Evolutionary conservation across 2,329 filamentous ascomycete species (phyloP).

Genomic region (Coniochaeta sp.): DNA sequence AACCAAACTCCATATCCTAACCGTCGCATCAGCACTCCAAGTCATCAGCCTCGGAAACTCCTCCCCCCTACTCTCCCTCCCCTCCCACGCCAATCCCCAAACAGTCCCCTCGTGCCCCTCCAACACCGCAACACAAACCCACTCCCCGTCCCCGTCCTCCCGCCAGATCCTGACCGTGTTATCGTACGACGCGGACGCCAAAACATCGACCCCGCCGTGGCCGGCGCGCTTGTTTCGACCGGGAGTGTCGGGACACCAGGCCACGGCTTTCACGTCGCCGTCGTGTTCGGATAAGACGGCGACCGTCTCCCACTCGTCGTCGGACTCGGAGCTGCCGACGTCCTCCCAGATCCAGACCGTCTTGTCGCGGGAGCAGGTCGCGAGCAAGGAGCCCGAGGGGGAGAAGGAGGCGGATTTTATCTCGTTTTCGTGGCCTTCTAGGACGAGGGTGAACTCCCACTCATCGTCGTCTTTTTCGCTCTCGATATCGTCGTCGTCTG

Average conservation of each 20-base stretch:
- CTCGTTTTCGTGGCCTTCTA: constrained; percentile 94
- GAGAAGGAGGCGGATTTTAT: constrained; percentile 76
- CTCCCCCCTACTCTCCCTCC: constrained; percentile 26
- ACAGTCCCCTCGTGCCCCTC: constrained; percentile 80
- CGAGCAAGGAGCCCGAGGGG: constrained; percentile 69
- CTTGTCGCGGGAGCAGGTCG: constrained; percentile 89
- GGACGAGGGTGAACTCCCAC: constrained; percentile 85
- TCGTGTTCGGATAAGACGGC: constrained; percentile 92
- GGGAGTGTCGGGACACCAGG: constrained; percentile 73
- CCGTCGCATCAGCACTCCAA: constrained; percentile 76
- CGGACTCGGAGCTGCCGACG: constrained; percentile 61
- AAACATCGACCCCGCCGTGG: constrained; percentile 58
- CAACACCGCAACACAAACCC: constrained; percentile 80
- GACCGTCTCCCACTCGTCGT: constrained; percentile 95
- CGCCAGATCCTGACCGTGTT: constrained; percentile 84
- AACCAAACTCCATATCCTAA: constrained; percentile 71
- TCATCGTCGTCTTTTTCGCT: constrained; percentile 42
- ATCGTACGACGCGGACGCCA: constrained; percentile 91
- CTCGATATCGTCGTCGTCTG: background rate
- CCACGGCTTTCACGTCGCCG: constrained; percentile 89
- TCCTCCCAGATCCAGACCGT: constrained; percentile 99
- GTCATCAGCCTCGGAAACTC: constrained; percentile 62
- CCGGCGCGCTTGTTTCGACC: constrained; percentile 29
- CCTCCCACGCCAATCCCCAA: constrained; percentile 77
- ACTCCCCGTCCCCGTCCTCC: constrained; percentile 83